phyloP scores from a whole-genome alignment of 768 basidiomycete species.

The Boletales sp. region DNA sequence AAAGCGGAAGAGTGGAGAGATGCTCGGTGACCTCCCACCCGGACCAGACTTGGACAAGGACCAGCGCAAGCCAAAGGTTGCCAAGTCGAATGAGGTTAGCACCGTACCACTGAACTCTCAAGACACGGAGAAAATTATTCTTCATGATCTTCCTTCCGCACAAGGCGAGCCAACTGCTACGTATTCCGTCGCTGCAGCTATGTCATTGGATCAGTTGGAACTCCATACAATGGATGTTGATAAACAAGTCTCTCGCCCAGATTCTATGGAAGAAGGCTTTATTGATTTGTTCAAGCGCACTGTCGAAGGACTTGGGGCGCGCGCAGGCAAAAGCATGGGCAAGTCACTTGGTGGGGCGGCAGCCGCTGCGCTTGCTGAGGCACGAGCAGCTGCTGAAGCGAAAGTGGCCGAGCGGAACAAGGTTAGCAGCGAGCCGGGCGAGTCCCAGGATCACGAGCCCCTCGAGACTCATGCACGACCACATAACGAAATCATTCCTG shows the following conservation, averaged over 20 bases:
- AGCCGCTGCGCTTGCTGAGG: conserved; percentile 62
- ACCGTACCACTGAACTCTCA: conserved; percentile 20
- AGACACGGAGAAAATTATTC: conserved; percentile 6
- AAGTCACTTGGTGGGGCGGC: conserved; percentile 58
- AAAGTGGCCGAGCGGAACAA: conserved; percentile 63
- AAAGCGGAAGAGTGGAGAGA: conserved; percentile 69
- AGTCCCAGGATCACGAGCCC: conserved; percentile 22
- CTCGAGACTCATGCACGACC: conserved; percentile 1
- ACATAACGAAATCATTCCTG: conserved; percentile 1
- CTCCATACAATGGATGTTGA: conserved; percentile 23
- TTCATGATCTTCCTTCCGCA: background rate
- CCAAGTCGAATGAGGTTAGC: conserved; percentile 42
- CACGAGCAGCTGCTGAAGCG: conserved; percentile 61
- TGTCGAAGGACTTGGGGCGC: conserved; percentile 62
- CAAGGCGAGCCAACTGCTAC: conserved; percentile 1
- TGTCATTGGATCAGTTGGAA: conserved; percentile 13
- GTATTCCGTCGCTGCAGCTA: background rate
- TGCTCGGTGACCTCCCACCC: conserved; percentile 23
- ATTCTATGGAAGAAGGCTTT: conserved; percentile 40
- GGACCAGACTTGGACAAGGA: conserved; percentile 32
- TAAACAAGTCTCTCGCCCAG: conserved; percentile 6
- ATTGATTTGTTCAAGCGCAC: conserved; percentile 69
- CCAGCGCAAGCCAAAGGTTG: conserved; percentile 45
- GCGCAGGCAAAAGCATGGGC: conserved; percentile 51
- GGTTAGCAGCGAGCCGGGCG: conserved; percentile 32